These are phyloP conservation scores for Teunomyces kruisii DNA, from an alignment of 805 yeast species.

Conservation along the genomic window DNA sequence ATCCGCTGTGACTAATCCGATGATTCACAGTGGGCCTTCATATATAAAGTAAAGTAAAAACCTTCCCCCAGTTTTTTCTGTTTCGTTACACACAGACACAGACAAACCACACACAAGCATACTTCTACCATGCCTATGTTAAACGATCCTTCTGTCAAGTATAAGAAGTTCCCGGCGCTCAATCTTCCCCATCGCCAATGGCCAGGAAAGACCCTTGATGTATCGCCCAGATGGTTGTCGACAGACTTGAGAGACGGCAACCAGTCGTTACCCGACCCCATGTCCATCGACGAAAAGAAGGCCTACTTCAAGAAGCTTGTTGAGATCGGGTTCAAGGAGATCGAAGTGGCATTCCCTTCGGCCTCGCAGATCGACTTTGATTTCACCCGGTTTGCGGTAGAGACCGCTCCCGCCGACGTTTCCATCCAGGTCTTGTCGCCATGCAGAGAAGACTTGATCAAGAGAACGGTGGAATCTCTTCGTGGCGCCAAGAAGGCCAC, in stretches of 20 bases:
- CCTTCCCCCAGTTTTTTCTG: not conserved
- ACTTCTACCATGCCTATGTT: constrained; percentile 33
- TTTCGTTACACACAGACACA: not conserved
- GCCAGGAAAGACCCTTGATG: constrained; percentile 59
- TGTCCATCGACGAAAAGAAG: constrained; percentile 78
- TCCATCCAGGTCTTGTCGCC: constrained; percentile 75
- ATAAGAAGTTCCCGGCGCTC: constrained; percentile 55
- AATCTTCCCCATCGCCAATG: constrained; percentile 64
- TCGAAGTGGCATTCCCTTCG: constrained; percentile 79
- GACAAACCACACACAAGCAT: not conserved
- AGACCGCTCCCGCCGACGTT: constrained; percentile 73
- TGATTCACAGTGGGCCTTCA: too few relatives aligned
- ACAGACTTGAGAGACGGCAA: constrained; percentile 85
- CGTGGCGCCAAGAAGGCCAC: constrained; percentile 76
- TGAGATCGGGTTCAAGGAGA: constrained; percentile 77
- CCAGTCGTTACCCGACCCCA: constrained; percentile 83
- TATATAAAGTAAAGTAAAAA: not conserved
- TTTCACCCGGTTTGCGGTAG: constrained; percentile 73
- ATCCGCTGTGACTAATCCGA: not conserved
- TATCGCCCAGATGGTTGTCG: constrained; percentile 79
- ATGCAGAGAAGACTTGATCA: constrained; percentile 71
- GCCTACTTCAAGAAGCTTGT: constrained; percentile 66
- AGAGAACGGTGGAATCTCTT: constrained; percentile 69
- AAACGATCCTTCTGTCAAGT: constrained; percentile 63
- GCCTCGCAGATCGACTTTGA: constrained; percentile 82